Conservation (phyloP, 768 basidiomycete genomes). For the Tricholoma flavovirens region DNA sequence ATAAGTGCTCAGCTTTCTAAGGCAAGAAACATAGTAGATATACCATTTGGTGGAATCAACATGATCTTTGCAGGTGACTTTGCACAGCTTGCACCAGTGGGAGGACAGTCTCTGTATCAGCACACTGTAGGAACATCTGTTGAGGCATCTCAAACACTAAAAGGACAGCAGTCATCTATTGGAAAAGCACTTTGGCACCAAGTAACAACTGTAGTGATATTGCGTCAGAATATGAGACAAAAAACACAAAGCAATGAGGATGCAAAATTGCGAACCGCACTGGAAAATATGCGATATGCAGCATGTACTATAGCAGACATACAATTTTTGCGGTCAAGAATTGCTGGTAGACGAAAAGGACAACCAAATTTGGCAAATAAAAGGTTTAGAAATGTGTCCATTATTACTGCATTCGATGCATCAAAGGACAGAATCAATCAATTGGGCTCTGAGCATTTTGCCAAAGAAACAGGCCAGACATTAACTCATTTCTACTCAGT, state of each 20-base stretch:
- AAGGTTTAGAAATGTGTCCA: constrained; percentile 23
- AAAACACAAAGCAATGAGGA: constrained; percentile 17
- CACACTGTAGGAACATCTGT: neutral
- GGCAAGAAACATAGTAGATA: too few relatives aligned
- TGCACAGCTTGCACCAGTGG: constrained; percentile 31
- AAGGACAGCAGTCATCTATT: constrained; percentile 18
- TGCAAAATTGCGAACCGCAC: constrained; percentile 17
- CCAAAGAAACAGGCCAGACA: too few relatives aligned
- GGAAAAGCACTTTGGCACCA: constrained; percentile 34
- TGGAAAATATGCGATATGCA: too few relatives aligned
- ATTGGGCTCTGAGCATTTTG: too few relatives aligned
- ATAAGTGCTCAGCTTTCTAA: too few relatives aligned
- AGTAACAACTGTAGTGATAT: constrained; percentile 29
- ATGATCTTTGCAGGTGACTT: too few relatives aligned
- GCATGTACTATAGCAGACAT: constrained; percentile 22
- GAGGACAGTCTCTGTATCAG: constrained; percentile 10
- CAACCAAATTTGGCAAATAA: constrained; percentile 13
- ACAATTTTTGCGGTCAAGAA: constrained; percentile 21
- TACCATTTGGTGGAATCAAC: too few relatives aligned
- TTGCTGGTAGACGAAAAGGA: constrained; percentile 19
- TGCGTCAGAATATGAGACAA: constrained; percentile 30
- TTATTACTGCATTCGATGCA: constrained; percentile 27
- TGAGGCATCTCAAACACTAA: too few relatives aligned
- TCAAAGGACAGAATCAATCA: constrained; percentile 28
- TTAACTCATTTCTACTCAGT: too few relatives aligned